Evolutionary conservation across 2,329 filamentous ascomycete genomes (phyloP), one percentile per base, ranked within the genome.

Genomic region (Fusarium concolor): DNA sequence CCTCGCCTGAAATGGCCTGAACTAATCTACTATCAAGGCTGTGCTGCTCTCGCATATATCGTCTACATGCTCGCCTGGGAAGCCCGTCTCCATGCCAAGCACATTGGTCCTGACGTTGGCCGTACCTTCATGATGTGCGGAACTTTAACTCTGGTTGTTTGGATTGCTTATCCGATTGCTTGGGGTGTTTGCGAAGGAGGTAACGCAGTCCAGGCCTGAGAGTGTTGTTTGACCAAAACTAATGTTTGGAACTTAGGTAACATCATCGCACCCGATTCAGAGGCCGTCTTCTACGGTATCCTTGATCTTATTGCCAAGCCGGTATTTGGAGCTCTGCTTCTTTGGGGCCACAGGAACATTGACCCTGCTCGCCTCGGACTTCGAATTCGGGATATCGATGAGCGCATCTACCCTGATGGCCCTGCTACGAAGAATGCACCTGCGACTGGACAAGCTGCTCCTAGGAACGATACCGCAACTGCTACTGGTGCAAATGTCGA

Each of bases 271-370:
- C 29, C 29, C 3, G 29, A 92, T 72, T 87, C 86, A 0, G 90
- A 92, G 73, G 87, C 88, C 12, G 79, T 90, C 60, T 91, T 92
- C 75, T 92, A 92, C 73, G 88, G 89, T 41, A 79, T 91, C 5
- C 81, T 92, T 1, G 90, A 92, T 62, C 76, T 91, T 7, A 62
- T 90, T 5, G 84, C 89, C 9, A 92, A 91, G 79, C 87, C 88
- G 1, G 80, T 86, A 10, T 92, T 91, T 67, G 87, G 87, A 17
- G 80, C 82, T 14, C 73, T 90, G 1, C 81, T 92, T 2, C 79
- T 92, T 49, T 87, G 81, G 78, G 87, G 88, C 2, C 89, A 91
- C 75, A 82, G 87, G 45, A 86, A 85, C 67, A 90, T 91, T 50
- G 84, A 87, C 44, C 85, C 87, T 11, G 78, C 81, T 7, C 78